Base-by-base conservation (phyloP, 768 basidiomycete species). In the Fibroporia radiculosa region DNA sequence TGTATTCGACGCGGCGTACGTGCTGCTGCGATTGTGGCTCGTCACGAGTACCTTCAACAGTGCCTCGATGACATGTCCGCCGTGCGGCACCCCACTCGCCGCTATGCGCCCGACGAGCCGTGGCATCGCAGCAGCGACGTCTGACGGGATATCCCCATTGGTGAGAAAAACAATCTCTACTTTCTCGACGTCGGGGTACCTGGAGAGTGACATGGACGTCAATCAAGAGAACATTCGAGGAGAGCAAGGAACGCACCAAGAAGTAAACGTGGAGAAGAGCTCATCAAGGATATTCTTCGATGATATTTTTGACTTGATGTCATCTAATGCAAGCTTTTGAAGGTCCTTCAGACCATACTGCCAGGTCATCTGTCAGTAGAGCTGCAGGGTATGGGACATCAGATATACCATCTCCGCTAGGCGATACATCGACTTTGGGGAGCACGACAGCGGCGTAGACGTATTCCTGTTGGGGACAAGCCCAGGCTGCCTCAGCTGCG, bases 391-490 rank as follows among this genome's bases (percentile, higher is more conserved):
- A 31, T 16, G 20, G 23, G 41, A 27, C 35, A 10, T n/a, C 3
- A 5, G 18, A 42, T 37, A 25, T n/a, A 56, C 58, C 43, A 39
- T 48, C 35, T 57, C 42, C 1, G 58, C 54, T 13, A 60, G 44
- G 13, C 50, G 50, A 32, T 60, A 60, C 49, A 60, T 54, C 6
- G 56, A 57, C 33, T 58, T 60, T 3, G 57, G 54, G 1, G 59
- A 61, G 34, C 54, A 55, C 3, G 45, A 33, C 2, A 48, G 53
- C 4, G 45, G 40, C 19, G 33, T 6, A 22, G 19, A 25, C 16
- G 28, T 23, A 8, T 20, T 35, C 12, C 25, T 43, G 27, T 31
- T 11, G 14, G n/a, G 14, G 33, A 31, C 27, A 27, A 25, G 40
- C 42, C 1, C 19, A 36, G 22, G 37, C 24, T 6, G 23, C 19